Percentiles rank a stretch among this genome's conserved stretches.
Conservation (phyloP, 805 yeast species). For the Lipomyces oligophaga region DNA sequence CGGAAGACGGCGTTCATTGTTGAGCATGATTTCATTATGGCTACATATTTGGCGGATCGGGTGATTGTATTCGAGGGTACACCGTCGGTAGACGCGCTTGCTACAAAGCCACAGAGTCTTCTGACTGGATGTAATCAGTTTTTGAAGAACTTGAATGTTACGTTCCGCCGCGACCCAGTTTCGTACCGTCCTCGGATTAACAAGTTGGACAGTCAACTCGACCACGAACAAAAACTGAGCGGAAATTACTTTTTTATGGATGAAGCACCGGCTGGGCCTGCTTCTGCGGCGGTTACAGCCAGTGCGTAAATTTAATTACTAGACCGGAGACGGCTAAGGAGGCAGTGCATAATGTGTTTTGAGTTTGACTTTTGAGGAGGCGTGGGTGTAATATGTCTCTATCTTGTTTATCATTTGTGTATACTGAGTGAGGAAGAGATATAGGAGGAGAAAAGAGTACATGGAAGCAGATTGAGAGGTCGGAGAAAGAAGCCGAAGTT, state of each 20-base stretch:
- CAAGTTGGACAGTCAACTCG: slow-evolving; percentile 92
- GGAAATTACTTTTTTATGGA: slow-evolving; percentile 98
- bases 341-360: neutral
- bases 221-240: slow-evolving; percentile 86
- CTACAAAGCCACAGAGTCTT: slow-evolving; percentile 86
- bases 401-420: neutral
- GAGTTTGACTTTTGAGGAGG: too few relatives aligned
- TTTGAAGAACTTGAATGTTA: slow-evolving; percentile 93
- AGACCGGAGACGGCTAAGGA: slow-evolving; percentile 2
- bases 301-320: neutral
- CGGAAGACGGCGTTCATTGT: slow-evolving; percentile 99
- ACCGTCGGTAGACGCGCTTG: slow-evolving; percentile 81
- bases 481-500: too few relatives aligned
- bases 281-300: neutral
- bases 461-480: too few relatives aligned
- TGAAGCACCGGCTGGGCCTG: slow-evolving; percentile 3
- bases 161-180: slow-evolving; percentile 98
- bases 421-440: too few relatives aligned
- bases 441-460: too few relatives aligned
- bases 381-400: too few relatives aligned
- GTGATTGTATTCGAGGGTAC: slow-evolving; percentile 97
- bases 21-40: slow-evolving; percentile 99
- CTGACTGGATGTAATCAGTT: slow-evolving; percentile 96
- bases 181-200: slow-evolving; percentile 98
- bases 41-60: slow-evolving; percentile 96